Conservation (phyloP, 805 yeast genomes). For the Pichia eremophila region DNA sequence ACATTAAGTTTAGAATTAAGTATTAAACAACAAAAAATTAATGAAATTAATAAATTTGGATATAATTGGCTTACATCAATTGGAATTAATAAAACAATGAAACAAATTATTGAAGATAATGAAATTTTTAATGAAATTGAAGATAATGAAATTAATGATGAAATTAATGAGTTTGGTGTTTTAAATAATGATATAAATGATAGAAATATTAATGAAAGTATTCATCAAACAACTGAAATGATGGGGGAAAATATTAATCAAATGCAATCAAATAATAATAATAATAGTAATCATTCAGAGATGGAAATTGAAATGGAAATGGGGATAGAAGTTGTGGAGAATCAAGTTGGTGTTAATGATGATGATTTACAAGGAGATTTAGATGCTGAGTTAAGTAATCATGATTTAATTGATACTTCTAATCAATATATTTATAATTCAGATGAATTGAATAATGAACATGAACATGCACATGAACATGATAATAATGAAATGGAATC, state of each 20-base stretch:
- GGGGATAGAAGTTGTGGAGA: no score
- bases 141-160: background rate
- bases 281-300: background rate
- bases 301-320: no score
- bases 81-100: slow-evolving; percentile 40
- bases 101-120: slow-evolving; percentile 21
- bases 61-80: slow-evolving; percentile 37
- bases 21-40: slow-evolving; percentile 5
- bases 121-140: slow-evolving; percentile 4
- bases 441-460: slow-evolving; percentile 21
- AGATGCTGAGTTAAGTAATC: slow-evolving; percentile 39
- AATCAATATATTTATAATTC: background rate
- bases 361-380: slow-evolving; percentile 23
- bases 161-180: background rate
- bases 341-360: slow-evolving; percentile 8
- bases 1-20: slow-evolving; percentile 11
- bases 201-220: background rate
- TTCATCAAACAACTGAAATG: slow-evolving; percentile 7
- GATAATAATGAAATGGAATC: background rate
- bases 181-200: background rate
- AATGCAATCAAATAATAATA: slow-evolving; percentile 4
- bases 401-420: slow-evolving; percentile 15
- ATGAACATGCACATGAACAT: slow-evolving; percentile 13
- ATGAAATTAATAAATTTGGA: slow-evolving; percentile 8
- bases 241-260: slow-evolving; percentile 15